Evolutionary conservation across 2,329 filamentous ascomycete genomes (phyloP), one percentile per base, ranked within the genome.

Genomic region (Pseudogymnoascus sp.): DNA sequence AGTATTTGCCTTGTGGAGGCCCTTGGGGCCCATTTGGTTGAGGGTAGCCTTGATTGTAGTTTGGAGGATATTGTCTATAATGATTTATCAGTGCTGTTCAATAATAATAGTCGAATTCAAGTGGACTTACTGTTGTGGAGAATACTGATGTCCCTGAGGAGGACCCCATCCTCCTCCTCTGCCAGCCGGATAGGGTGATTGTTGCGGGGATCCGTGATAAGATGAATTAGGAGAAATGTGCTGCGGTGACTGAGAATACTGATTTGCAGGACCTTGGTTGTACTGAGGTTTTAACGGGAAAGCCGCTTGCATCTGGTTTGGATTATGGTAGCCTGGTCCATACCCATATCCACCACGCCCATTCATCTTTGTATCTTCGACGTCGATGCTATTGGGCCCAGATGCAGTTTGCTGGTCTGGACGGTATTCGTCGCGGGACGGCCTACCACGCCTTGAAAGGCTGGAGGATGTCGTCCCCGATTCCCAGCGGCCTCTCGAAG

Each of bases 1-100:
- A 82, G 69, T 82, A 85, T 49, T 83, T 79, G 30, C 76, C 78
- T 64, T 84, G 80, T 4, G 28, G 49, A 7, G 49, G 49, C n/a
- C 28, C 49, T 55, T 55, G 49, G 9, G 83, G 80, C 6, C 77
- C 81, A 63, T 75, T 80, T 45, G 81, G 78, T 19, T 81, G 77
- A 12, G 79, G 75, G 68, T 83, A 84, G 62, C 76, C 77, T 64
- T 84, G 82, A 42, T 82, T 76, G 69, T 88, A 87, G 25, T 82
- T 80, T 30, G 85, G 80, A 19, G 82, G 80, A 45, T 86, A 87
- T 74, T 87, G 87, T 30, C 84, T 87, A 66, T 77, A 75, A 64
- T 74, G 70, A n/a, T 74, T 36, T 36, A 38, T 55, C 8, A 55
- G 23, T 55, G 75, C 66, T 77, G 64, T 75, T 77, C 49, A n/a